Evolutionary conservation across 495 filamentous ascomycete species (phyloP), one percentile per base, ranked within the genome.

Genomic region (Talaromyces ruber): DNA sequence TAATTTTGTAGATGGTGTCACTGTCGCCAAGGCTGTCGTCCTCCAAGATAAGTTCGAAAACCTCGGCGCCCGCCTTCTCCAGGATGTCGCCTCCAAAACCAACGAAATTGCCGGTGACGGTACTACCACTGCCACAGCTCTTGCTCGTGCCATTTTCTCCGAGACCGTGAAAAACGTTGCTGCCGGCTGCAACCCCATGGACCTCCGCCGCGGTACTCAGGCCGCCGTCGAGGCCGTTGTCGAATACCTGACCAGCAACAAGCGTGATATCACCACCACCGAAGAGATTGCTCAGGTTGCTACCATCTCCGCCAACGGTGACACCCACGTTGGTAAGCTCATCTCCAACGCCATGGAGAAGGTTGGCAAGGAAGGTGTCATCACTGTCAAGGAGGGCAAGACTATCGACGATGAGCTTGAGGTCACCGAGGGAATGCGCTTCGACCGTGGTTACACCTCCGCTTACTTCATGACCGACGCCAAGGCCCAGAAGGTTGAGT

Each of bases 161-260:
- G 95, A 98, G 84, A 97, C 93, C 52, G 94, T 98, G 71, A 98
- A 98, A 87, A 98, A 98, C 76, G 94, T 98, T 66, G 94, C 94
- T 65, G 95, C 94, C 62, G 94, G 94, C 66, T 98, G 95, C 88
- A 98, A 98, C 82, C 94, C 94, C 63, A 98, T 98, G 94, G 94
- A 98, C 75, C 86, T 98, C 65, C 86, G 94, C 71, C 86, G 94
- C 67, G 94, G 94, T 73, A 97, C 93, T 65, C 94, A 98, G 80
- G 90, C 93, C 65, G 94, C 93, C 51, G 93, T 98, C 61, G 91
- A 96, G 30, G 88, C 92, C 62, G 94, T 95, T 59, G 92, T 98
- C 60, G 85, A 94, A 70, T 98, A 91, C 78, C 84, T 98, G 65
- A 88, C 91, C 81, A 80, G 86, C 74, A 92, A 98, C 82, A 94